phyloP scores from a whole-genome alignment of 2,329 filamentous ascomycete genomes.

The Verticillium albo-atrum region DNA sequence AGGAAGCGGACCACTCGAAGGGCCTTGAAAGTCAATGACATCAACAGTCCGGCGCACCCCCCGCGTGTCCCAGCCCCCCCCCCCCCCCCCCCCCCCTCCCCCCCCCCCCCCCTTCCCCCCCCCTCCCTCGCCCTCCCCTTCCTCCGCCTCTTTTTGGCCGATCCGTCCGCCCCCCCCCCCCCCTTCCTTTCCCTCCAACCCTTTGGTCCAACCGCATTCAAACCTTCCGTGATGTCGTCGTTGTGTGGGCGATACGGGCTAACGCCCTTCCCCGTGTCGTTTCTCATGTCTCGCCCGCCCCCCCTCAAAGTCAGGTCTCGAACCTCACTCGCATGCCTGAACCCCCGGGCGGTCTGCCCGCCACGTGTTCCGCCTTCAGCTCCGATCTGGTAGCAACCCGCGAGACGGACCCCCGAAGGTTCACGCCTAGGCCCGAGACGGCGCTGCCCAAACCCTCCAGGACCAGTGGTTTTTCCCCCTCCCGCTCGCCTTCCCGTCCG shows the following conservation, averaged over 20 bases:
- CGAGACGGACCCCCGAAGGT: background rate
- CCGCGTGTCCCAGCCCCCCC: background rate
- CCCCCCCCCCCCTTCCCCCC: background rate
- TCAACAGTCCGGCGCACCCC: constrained; percentile 13
- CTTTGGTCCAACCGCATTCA: too few relatives aligned
- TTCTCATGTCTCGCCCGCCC: too few relatives aligned
- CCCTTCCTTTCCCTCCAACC: background rate
- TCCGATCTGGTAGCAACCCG: background rate
- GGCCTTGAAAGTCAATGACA: constrained; percentile 29
- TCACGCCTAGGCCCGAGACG: background rate
- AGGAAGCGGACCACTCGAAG: background rate
- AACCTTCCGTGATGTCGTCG: too few relatives aligned
- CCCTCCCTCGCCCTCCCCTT: too few relatives aligned
- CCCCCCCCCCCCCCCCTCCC: background rate
- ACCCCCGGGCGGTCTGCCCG: background rate
- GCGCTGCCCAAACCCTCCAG: background rate
- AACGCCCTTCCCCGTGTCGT: too few relatives aligned
- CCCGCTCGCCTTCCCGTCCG: background rate
- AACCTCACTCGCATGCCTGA: background rate
- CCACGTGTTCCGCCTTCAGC: background rate
- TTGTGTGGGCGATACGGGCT: too few relatives aligned
- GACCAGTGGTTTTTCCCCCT: background rate
- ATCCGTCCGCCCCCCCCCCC: background rate
- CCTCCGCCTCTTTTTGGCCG: too few relatives aligned
- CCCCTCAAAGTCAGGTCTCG: too few relatives aligned